These are phyloP conservation scores for Astrocystis sublimbata DNA, from an alignment of 495 filamentous ascomycete species.

Conservation along the genomic window DNA sequence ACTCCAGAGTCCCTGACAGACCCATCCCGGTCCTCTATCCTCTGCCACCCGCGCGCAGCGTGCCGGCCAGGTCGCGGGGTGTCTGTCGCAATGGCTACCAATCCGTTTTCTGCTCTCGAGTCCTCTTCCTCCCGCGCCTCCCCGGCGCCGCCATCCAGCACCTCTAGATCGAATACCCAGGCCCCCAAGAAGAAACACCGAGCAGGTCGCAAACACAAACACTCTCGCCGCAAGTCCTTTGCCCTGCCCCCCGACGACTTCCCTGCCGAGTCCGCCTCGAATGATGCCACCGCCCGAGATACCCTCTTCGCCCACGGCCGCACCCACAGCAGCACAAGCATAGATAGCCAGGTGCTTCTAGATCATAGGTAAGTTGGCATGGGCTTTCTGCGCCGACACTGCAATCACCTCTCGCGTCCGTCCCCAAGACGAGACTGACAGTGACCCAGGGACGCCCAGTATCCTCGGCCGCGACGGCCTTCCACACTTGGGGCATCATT, in stretches of 20 bases:
- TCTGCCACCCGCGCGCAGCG: no score
- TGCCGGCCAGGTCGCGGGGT: no score
- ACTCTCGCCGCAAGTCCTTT: constrained; percentile 64
- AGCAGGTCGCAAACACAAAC: constrained; percentile 59
- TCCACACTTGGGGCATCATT: constrained; percentile 47
- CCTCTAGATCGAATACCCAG: constrained; percentile 22
- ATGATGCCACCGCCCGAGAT: constrained; percentile 32
- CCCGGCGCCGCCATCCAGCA: constrained; percentile 21
- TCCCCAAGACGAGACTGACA: constrained; percentile 12
- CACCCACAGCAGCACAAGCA: constrained; percentile 74
- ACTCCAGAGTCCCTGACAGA: no score
- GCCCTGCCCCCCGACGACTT: constrained; percentile 51
- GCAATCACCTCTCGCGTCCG: background rate
- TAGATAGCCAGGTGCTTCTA: constrained; percentile 77
- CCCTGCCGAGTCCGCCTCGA: constrained; percentile 36
- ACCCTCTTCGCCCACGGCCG: constrained; percentile 60
- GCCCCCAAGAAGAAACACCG: constrained; percentile 43
- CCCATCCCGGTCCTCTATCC: no score
- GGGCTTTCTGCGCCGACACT: background rate
- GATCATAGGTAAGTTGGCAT: constrained; percentile 67
- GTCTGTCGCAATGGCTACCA: constrained; percentile 25
- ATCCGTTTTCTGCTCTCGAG: constrained; percentile 30
- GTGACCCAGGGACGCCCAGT: constrained; percentile 62
- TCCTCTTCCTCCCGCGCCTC: constrained; percentile 20
- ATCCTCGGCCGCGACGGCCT: constrained; percentile 65